Conservation (phyloP, 768 basidiomycete genomes). For the Leccinum subgranulosum region DNA sequence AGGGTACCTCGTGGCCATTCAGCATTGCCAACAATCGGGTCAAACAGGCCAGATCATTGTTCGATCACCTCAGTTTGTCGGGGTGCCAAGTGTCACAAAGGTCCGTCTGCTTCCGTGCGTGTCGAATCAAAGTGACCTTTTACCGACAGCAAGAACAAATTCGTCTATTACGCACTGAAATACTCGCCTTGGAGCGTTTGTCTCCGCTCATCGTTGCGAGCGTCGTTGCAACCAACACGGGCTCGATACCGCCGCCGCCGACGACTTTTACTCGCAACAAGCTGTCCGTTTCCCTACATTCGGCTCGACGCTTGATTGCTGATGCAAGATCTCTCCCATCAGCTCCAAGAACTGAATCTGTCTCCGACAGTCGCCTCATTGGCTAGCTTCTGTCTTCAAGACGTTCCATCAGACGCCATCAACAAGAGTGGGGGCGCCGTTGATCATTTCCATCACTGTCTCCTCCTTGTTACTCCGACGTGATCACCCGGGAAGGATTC, state of each 20-base stretch:
- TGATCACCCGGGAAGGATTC: constrained; percentile 56
- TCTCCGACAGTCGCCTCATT: constrained; percentile 65
- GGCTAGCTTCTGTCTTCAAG: constrained; percentile 58
- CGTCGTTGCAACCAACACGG: constrained; percentile 45
- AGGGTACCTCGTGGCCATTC: constrained; percentile 78
- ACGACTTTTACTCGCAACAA: constrained; percentile 97
- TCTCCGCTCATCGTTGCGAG: constrained; percentile 41
- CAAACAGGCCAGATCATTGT: constrained; percentile 18
- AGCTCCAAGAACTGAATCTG: constrained; percentile 65
- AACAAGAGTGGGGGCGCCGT: constrained; percentile 97
- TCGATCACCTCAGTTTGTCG: no score
- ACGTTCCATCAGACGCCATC: constrained; percentile 62
- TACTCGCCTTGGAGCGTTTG: constrained; percentile 55
- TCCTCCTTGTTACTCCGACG: constrained; percentile 76
- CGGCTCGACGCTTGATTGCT: not conserved
- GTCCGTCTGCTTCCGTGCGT: constrained; percentile 6
- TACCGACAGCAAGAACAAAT: constrained; percentile 71
- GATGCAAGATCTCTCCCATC: not conserved
- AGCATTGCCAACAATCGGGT: constrained; percentile 25
- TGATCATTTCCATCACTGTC: constrained; percentile 87
- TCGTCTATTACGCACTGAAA: constrained; percentile 86
- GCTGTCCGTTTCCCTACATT: constrained; percentile 16
- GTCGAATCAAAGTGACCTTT: constrained; percentile 5
- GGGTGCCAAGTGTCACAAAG: constrained; percentile 21
- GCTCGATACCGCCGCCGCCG: constrained; percentile 79